Evolutionary conservation across 805 yeast species (phyloP), one percentile per base, ranked within the genome.

Genomic region (Sugiyamaella mastotermitis): DNA sequence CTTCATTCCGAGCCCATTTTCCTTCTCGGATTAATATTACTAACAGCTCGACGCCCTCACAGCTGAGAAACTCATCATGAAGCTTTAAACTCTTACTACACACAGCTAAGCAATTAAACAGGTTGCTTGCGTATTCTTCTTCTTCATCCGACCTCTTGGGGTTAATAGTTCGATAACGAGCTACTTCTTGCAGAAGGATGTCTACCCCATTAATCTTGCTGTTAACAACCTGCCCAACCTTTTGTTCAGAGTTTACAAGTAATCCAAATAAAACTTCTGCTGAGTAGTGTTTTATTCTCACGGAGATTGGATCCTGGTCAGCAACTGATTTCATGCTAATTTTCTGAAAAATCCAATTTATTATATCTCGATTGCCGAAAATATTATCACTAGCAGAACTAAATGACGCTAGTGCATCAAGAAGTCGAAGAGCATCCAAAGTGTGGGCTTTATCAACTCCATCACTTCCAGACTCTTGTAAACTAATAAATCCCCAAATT

Each of bases 21-120:
- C 40, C n/a, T 15, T 35, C 40, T 6, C 18, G 33, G n/a, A 38
- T 13, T n/a, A 49, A 31, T 8, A 46, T 24, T 3, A 45, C 17
- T 44, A 49, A 20, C 7, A 49, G 40, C 31, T 50, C 52, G 5
- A 47, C 33, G 4, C 51, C 53, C 29, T 50, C 53, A 5, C n/a
- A 19, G 3, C 43, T 35, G 8, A 41, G 24, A 35, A 49, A 43
- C 11, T 10, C 17, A 25, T 39, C 31, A 26, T 37, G 35, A n/a
- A 24, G 20, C 7, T 18, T 9, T 9, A 14, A 33, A 13, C 30
- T 30, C 4, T 33, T 14, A 9, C 28, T 40, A 13, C 38, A 32
- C 5, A 33, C 17, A 13, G 35, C 13, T 3, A 48, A 23, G 9
- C 22, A 21, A 19, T 33, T 25, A 22, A 43, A 32, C 5, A 38